phyloP scores from a whole-genome alignment of 2,329 filamentous ascomycete species.

The Bisporella sp. region DNA sequence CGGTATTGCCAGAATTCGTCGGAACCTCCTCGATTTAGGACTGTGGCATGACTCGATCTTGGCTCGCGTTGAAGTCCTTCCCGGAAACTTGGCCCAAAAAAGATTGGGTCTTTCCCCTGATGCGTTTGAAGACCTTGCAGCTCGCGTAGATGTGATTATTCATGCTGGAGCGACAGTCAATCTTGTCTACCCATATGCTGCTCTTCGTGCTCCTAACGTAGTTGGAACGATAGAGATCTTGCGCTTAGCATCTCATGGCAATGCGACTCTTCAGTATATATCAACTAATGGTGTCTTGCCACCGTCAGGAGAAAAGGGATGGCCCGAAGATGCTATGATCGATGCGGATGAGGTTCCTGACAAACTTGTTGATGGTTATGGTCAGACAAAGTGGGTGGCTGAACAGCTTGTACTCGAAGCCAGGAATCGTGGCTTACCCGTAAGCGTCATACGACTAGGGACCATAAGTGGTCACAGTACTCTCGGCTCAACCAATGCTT shows the following conservation, averaged over 20 bases:
- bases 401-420: conserved; percentile 69
- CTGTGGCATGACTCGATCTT: conserved; percentile 72
- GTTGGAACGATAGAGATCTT: conserved; percentile 72
- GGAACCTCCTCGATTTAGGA: conserved; percentile 70
- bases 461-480: conserved; percentile 74
- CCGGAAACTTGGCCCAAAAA: conserved; percentile 64
- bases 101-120: conserved; percentile 61
- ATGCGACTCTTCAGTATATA: conserved; percentile 69
- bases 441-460: conserved; percentile 71
- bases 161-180: conserved; percentile 76
- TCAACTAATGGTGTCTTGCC: conserved; percentile 77
- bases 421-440: conserved; percentile 65
- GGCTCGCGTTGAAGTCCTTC: conserved; percentile 69
- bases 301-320: conserved; percentile 57
- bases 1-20: conserved; percentile 65
- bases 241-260: conserved; percentile 58
- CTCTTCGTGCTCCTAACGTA: conserved; percentile 66
- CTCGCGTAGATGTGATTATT: conserved; percentile 63
- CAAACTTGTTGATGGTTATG: conserved; percentile 77
- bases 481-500: conserved; percentile 70
- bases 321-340: conserved; percentile 63
- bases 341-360: conserved; percentile 59
- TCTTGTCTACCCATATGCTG: conserved; percentile 74
- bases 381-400: conserved; percentile 78
- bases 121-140: conserved; percentile 57